Evolutionary conservation across 176 grass and related monocot genomes (phyloP).

Genomic region (Urochloa ruziziensis): DNA sequence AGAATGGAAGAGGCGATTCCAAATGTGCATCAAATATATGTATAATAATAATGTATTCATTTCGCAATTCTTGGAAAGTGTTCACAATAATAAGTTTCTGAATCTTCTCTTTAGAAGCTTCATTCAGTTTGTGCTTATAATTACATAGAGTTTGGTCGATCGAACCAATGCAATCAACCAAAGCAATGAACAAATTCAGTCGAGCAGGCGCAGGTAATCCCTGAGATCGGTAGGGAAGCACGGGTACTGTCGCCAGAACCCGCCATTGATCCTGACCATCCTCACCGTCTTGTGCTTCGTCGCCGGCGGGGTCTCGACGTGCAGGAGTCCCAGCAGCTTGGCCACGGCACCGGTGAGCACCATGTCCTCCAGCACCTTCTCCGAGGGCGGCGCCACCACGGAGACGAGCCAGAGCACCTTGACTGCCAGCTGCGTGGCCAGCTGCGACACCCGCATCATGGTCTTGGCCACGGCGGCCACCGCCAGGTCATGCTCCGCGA

Average conservation of each 20-base stretch:
- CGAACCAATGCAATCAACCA: not conserved
- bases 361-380: slow-evolving; percentile 79
- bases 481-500: slow-evolving; percentile 66
- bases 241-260: slow-evolving; percentile 61
- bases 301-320: slow-evolving; percentile 49
- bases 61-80: not conserved
- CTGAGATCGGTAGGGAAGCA: slow-evolving; percentile 70
- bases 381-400: slow-evolving; percentile 42
- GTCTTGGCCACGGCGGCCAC: slow-evolving; percentile 61
- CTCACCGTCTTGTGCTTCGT: slow-evolving; percentile 73
- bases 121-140: not conserved
- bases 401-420: slow-evolving; percentile 74
- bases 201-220: slow-evolving; percentile 43
- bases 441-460: slow-evolving; percentile 71
- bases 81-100: not conserved
- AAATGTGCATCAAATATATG: not conserved
- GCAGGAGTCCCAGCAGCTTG: slow-evolving; percentile 69
- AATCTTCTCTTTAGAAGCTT: not conserved
- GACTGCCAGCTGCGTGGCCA: slow-evolving; percentile 66
- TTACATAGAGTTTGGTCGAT: not conserved
- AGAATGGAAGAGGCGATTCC: not conserved
- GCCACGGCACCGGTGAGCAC: slow-evolving; percentile 59
- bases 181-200: slow-evolving; percentile 34
- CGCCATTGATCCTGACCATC: slow-evolving; percentile 61
- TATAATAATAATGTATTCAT: not conserved